Evolutionary conservation across 305 asterid species (phyloP).

Genomic region (Fraxinus platypoda): DNA sequence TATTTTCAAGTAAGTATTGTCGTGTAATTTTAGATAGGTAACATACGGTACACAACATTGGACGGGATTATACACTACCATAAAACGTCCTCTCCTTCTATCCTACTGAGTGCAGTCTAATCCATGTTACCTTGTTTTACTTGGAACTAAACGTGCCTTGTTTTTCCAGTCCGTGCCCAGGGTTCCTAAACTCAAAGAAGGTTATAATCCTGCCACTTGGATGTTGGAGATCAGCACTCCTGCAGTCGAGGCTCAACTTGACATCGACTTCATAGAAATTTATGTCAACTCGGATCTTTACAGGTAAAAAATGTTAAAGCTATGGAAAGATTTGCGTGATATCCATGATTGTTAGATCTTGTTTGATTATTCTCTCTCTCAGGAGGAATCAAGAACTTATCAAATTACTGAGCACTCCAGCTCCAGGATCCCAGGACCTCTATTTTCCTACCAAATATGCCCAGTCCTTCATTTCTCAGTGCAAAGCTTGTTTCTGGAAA

Average conservation of each 20-base stretch:
- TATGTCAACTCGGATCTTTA: slow-evolving; percentile 36
- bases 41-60: neutral
- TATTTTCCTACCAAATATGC: slow-evolving; percentile 43
- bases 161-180: slow-evolving; percentile 33
- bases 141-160: neutral
- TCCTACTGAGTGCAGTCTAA: neutral
- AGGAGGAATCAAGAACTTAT: slow-evolving; percentile 37
- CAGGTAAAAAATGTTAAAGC: slow-evolving; percentile 5
- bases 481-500: slow-evolving; percentile 44
- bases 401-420: slow-evolving; percentile 29
- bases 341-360: neutral
- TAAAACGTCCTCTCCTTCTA: neutral
- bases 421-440: slow-evolving; percentile 32
- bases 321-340: neutral
- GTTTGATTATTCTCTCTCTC: neutral
- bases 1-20: slow-evolving; percentile 37
- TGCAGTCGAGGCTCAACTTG: slow-evolving; percentile 39
- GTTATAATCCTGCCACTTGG: slow-evolving; percentile 55
- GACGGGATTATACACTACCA: neutral
- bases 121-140: neutral
- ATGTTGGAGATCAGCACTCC: slow-evolving; percentile 47
- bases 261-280: slow-evolving; percentile 38
- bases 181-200: slow-evolving; percentile 37
- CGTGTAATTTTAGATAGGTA: neutral
- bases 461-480: slow-evolving; percentile 28